Conservation (phyloP, 495 filamentous ascomycete species). For the Thermochaetoides thermophila region DNA sequence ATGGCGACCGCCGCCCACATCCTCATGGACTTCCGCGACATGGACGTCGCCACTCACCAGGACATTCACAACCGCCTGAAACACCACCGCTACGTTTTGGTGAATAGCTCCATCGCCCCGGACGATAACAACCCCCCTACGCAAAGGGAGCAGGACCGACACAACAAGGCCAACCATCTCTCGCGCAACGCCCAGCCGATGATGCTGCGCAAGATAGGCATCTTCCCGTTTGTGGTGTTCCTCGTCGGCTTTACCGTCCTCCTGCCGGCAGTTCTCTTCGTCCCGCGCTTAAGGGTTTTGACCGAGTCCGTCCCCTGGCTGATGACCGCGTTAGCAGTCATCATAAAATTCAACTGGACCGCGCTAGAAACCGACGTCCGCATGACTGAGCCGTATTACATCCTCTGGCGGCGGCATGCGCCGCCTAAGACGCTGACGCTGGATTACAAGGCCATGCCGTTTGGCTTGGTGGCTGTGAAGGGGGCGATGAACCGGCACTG, state of each 20-base stretch:
- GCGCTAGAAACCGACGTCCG: constrained; percentile 56
- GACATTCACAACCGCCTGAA: constrained; percentile 51
- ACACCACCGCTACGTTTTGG: constrained; percentile 48
- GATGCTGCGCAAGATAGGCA: constrained; percentile 46
- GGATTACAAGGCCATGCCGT: constrained; percentile 57
- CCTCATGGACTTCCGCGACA: constrained; percentile 56
- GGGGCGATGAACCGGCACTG: constrained; percentile 48
- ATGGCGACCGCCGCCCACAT: constrained; percentile 62
- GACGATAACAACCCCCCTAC: constrained; percentile 20
- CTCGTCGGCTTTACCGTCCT: constrained; percentile 35
- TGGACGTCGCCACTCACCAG: constrained; percentile 49
- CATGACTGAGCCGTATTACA: constrained; percentile 63
- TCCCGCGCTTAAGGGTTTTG: constrained; percentile 33
- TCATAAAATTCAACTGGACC: constrained; percentile 51
- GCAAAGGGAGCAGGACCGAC: constrained; percentile 19
- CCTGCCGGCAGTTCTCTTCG: constrained; percentile 44
- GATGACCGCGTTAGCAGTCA: constrained; percentile 44
- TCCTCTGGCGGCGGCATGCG: constrained; percentile 47
- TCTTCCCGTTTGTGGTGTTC: constrained; percentile 38
- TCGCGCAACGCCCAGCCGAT: constrained; percentile 50
- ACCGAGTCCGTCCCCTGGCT: constrained; percentile 49
- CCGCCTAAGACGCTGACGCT: constrained; percentile 47
- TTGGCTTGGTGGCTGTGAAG: constrained; percentile 45
- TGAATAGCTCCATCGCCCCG: constrained; percentile 48
- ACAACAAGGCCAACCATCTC: constrained; percentile 25